Evolutionary conservation across 441 rosid species (phyloP).

Genomic region (Isatis lusitanica): DNA sequence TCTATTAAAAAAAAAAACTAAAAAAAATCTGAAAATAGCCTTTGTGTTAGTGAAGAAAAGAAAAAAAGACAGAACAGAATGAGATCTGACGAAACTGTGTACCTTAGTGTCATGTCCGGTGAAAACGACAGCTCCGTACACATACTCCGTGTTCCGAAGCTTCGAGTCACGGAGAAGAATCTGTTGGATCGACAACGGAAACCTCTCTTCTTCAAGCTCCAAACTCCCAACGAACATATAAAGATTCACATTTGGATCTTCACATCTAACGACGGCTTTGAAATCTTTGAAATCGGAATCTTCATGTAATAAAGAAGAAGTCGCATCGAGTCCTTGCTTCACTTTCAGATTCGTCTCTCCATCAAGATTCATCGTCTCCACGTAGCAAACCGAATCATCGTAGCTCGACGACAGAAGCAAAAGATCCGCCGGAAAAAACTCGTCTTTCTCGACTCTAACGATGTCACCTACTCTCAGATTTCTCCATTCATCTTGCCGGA

Average conservation of each 20-base stretch:
- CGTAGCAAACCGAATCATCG: slow-evolving; percentile 63
- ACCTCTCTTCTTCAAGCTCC: slow-evolving; percentile 47
- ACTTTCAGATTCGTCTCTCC: slow-evolving; percentile 71
- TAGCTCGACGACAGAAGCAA: slow-evolving; percentile 61
- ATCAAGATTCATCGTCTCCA: slow-evolving; percentile 77
- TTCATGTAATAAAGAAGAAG: slow-evolving; percentile 46
- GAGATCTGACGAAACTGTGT: neutral
- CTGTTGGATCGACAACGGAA: slow-evolving; percentile 60
- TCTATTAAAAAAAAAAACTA: neutral
- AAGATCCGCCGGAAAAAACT: slow-evolving; percentile 68
- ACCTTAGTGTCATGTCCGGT: slow-evolving; percentile 72
- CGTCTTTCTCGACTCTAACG: slow-evolving; percentile 61
- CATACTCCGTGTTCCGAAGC: slow-evolving; percentile 60
- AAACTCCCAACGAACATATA: slow-evolving; percentile 58
- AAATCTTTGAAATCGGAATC: slow-evolving; percentile 50
- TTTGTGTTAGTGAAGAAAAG: neutral
- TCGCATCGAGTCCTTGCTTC: slow-evolving; percentile 58
- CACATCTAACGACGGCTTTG: slow-evolving; percentile 53
- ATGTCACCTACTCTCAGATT: slow-evolving; percentile 63
- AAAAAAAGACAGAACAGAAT: neutral
- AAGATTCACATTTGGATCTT: slow-evolving; percentile 70
- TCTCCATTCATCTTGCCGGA: slow-evolving; percentile 51
- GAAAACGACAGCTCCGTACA: slow-evolving; percentile 66
- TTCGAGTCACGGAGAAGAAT: slow-evolving; percentile 70
- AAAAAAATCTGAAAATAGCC: neutral